Percentiles rank a stretch among this genome's conserved stretches.
phyloP scores from a whole-genome alignment of 345 rosid genomes.

The Sisymbrium altissimum region DNA sequence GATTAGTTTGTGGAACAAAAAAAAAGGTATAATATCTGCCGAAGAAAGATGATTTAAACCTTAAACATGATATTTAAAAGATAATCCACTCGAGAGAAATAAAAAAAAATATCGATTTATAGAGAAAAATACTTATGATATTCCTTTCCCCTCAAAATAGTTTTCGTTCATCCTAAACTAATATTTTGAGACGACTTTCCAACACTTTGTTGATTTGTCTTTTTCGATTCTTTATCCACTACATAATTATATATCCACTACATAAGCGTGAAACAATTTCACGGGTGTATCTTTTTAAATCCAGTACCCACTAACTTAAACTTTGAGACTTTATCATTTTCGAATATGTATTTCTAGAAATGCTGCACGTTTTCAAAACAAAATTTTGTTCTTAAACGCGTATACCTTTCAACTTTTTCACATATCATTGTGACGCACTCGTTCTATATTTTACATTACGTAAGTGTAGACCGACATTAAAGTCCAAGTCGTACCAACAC shows the following conservation, averaged over 20 bases:
- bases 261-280: not conserved
- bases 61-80: not conserved
- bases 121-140: not conserved
- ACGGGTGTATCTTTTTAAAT: not conserved
- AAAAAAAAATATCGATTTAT: not conserved
- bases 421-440: conserved; percentile 20
- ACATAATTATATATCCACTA: not conserved
- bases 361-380: conserved; percentile 24
- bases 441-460: conserved; percentile 10
- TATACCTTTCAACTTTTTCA: conserved; percentile 10
- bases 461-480: conserved; percentile 21
- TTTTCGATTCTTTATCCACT: conserved; percentile 8
- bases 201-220: not conserved
- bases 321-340: not conserved
- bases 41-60: not conserved
- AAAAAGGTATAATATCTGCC: too few species aligned
- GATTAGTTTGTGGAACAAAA: too few species aligned
- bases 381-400: not conserved
- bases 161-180: not conserved
- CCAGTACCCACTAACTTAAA: conserved; percentile 22
- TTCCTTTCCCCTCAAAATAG: not conserved
- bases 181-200: not conserved
- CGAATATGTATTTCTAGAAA: not conserved
- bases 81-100: not conserved
- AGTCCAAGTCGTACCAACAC: conserved; percentile 25